Evolutionary conservation across 1,284 basidiomycete species (phyloP), one percentile per base, ranked within the genome.

Genomic region (Puccinia coronata): DNA sequence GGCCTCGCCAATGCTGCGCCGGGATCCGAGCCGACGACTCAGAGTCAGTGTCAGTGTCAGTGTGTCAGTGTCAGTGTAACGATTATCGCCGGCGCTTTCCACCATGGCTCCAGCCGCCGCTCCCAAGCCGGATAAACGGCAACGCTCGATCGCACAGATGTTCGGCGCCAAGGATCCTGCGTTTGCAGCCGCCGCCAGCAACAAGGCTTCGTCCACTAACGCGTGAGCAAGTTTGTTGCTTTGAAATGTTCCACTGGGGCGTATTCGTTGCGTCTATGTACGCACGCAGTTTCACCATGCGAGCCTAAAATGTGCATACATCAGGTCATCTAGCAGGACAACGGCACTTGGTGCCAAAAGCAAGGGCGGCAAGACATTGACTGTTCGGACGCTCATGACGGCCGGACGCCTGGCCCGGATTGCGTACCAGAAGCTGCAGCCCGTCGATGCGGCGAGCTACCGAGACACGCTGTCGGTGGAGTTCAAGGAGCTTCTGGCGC

Each of bases 121-220:
- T 31, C 41, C 75, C 14, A 79, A 71, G 39, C 49, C 67, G 41
- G 77, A 80, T 23, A 80, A 80, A 28, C 78, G 78, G 39, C 78
- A 80, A 47, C 67, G 78, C 20, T 80, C 78, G 28, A 80, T 80
- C 39, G 69, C 78, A 0, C 55, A 59, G 25, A 80, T 80, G 78
- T 80, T 80, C 36, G 78, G 78, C 18, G 39, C 51, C 25, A 74
- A 57, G 34, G 53, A 41, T 20, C 51, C 49, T 14, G 20, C 39
- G n/a, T 51, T n/a, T n/a, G 36, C 39, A 41, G 34, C 53, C 34
- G n/a, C 53, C 6, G n/a, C 8, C n/a, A 59, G 18, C 9, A 69
- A 16, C 14, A n/a, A n/a, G n/a, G n/a, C n/a, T n/a, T 28, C 53
- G n/a, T 57, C 72, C 47, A 39, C 49, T 6, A 28, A 25, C 20